Evolutionary conservation across 2,329 filamentous ascomycete genomes (phyloP).

Genomic region (Rhinocladiella similis): DNA sequence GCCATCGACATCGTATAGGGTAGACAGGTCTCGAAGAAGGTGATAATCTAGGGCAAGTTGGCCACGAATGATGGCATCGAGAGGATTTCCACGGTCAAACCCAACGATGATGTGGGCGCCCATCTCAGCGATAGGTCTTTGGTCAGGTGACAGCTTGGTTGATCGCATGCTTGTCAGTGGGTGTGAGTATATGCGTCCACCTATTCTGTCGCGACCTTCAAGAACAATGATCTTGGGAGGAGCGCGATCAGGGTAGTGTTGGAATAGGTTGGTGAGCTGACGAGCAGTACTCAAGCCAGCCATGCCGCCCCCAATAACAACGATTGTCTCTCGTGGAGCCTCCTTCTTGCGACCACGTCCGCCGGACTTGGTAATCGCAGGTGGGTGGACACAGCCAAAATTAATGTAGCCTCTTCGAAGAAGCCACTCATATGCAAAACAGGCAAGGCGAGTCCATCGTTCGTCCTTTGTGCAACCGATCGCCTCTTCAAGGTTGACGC

Average conservation of each 20-base stretch:
- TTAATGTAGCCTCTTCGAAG: slow-evolving; percentile 92
- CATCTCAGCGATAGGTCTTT: slow-evolving; percentile 84
- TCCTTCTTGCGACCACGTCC: slow-evolving; percentile 46
- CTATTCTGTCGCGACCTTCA: slow-evolving; percentile 83
- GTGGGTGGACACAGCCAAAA: slow-evolving; percentile 84
- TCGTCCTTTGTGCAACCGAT: slow-evolving; percentile 84
- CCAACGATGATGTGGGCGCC: slow-evolving; percentile 98
- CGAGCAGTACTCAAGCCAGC: slow-evolving; percentile 88
- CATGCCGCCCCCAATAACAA: slow-evolving; percentile 91
- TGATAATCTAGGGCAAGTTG: slow-evolving; percentile 88
- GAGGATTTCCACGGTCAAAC: slow-evolving; percentile 90
- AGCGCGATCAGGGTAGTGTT: slow-evolving; percentile 72
- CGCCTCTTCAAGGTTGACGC: slow-evolving; percentile 80
- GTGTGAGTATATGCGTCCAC: slow-evolving; percentile 90
- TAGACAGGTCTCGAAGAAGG: slow-evolving; percentile 74
- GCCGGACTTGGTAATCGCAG: slow-evolving; percentile 43
- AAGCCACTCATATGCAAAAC: slow-evolving; percentile 89
- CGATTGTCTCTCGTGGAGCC: slow-evolving; percentile 68
- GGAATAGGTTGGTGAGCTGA: slow-evolving; percentile 82
- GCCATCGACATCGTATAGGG: slow-evolving; percentile 74
- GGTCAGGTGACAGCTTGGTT: slow-evolving; percentile 52
- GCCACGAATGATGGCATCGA: slow-evolving; percentile 86
- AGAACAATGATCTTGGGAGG: slow-evolving; percentile 75
- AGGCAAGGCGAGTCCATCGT: slow-evolving; percentile 86
- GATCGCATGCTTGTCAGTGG: slow-evolving; percentile 61